Conservation (phyloP, 805 yeast genomes). For the Hanseniaspora thailandica region DNA sequence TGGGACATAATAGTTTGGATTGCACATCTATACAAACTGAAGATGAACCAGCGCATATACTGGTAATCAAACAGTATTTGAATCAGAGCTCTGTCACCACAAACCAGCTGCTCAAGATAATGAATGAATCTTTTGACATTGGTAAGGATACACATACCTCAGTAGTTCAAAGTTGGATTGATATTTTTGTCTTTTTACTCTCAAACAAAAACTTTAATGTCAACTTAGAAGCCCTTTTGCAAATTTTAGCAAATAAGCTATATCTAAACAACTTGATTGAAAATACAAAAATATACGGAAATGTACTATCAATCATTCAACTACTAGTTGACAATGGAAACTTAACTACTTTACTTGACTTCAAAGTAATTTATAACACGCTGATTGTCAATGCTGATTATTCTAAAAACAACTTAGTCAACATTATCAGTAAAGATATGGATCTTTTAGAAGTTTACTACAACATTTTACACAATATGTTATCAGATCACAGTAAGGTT, state of each 20-base stretch:
- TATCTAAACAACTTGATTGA: neutral
- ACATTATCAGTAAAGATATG: constrained; percentile 39
- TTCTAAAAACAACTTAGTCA: constrained; percentile 22
- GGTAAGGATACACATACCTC: neutral
- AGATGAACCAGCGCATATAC: too few species aligned
- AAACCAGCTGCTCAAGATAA: neutral
- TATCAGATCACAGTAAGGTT: constrained; percentile 38
- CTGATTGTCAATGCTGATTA: neutral
- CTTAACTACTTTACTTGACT: neutral
- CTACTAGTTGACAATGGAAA: neutral
- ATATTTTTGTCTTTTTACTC: neutral
- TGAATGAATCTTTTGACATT: neutral
- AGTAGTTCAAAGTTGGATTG: neutral
- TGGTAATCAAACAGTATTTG: neutral
- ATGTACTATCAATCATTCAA: neutral
- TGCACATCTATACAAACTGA: too few species aligned
- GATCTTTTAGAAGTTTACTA: constrained; percentile 45
- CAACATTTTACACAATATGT: constrained; percentile 39
- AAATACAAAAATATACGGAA: neutral
- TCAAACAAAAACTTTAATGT: neutral
- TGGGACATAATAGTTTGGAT: too few species aligned
- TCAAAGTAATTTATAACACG: neutral
- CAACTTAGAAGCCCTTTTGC: neutral
- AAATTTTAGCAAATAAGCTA: neutral
- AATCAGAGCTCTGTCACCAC: neutral